Conservation (phyloP, 2,329 filamentous ascomycete genomes). For the Aspergillus udagawae region DNA sequence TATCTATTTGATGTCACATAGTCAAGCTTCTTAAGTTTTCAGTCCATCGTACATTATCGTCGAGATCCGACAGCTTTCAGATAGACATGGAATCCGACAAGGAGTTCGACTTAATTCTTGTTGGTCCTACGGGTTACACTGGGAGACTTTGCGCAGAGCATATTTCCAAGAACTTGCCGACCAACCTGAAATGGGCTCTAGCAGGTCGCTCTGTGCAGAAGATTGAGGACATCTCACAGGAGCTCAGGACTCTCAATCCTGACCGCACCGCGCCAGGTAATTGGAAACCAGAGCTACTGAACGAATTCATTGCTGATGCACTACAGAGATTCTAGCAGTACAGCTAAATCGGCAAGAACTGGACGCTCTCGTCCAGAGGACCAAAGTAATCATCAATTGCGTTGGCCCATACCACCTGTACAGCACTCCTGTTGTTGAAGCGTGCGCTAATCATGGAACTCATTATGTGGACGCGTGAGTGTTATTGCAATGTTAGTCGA, state of each 20-base stretch:
- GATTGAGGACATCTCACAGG: slow-evolving; percentile 63
- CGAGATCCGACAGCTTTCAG: not conserved
- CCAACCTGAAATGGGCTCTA: slow-evolving; percentile 80
- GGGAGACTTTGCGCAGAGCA: slow-evolving; percentile 73
- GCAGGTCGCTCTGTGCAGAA: slow-evolving; percentile 78
- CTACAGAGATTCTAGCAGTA: slow-evolving; percentile 42
- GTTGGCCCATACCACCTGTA: slow-evolving; percentile 62
- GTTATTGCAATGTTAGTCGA: not conserved
- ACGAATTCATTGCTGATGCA: slow-evolving; percentile 2
- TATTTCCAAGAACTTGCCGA: slow-evolving; percentile 66
- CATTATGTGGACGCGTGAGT: slow-evolving; percentile 62
- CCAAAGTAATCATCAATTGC: slow-evolving; percentile 57
- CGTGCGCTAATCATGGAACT: slow-evolving; percentile 61
- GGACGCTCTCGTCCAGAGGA: slow-evolving; percentile 50
- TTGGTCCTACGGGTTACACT: slow-evolving; percentile 77
- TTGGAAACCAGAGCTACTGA: slow-evolving; percentile 5
- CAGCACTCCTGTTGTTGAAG: slow-evolving; percentile 61
- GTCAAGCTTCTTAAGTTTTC: not conserved
- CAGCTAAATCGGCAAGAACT: slow-evolving; percentile 50
- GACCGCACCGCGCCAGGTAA: slow-evolving; percentile 69
- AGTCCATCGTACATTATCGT: not conserved
- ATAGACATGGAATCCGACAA: slow-evolving; percentile 40
- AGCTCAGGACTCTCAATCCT: slow-evolving; percentile 62
- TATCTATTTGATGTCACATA: not conserved
- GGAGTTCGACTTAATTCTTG: slow-evolving; percentile 62